Conservation (phyloP, 192 early-diverging fungal species). For the Dissophora ornata region DNA sequence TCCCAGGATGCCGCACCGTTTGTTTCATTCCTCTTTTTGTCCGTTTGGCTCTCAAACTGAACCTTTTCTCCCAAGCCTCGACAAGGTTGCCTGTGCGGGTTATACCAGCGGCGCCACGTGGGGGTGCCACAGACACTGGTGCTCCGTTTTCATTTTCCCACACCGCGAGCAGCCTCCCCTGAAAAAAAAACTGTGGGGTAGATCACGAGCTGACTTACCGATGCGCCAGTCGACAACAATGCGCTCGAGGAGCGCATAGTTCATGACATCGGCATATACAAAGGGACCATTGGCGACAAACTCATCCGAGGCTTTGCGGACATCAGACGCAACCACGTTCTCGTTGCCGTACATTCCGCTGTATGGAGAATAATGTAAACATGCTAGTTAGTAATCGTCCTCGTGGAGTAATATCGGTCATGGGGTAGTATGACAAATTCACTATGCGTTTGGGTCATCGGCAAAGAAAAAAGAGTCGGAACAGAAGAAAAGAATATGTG, state of each 20-base stretch:
- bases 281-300: slow-evolving; percentile 65
- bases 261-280: slow-evolving; percentile 74
- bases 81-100: not conserved
- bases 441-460: too few species aligned
- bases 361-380: too few species aligned
- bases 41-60: slow-evolving; percentile 3
- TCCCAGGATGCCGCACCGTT: slow-evolving; percentile 14
- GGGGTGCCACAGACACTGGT: too few species aligned
- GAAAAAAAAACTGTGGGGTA: too few species aligned
- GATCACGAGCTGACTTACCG: slow-evolving; percentile 21
- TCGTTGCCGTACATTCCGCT: slow-evolving; percentile 66
- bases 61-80: not conserved
- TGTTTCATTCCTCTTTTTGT: not conserved
- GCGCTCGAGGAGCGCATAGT: slow-evolving; percentile 70
- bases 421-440: too few species aligned
- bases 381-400: too few species aligned
- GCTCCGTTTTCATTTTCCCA: too few species aligned
- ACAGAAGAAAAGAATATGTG: slow-evolving; percentile 7
- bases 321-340: slow-evolving; percentile 73
- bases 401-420: too few species aligned
- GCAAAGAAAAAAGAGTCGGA: not conserved
- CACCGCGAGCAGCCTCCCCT: too few species aligned
- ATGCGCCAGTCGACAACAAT: slow-evolving; percentile 73
- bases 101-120: too few species aligned
- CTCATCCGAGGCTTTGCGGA: slow-evolving; percentile 67